Evolutionary conservation across 352 stramenopile genomes (phyloP).

Genomic region (Saprolegnia parasitica): DNA sequence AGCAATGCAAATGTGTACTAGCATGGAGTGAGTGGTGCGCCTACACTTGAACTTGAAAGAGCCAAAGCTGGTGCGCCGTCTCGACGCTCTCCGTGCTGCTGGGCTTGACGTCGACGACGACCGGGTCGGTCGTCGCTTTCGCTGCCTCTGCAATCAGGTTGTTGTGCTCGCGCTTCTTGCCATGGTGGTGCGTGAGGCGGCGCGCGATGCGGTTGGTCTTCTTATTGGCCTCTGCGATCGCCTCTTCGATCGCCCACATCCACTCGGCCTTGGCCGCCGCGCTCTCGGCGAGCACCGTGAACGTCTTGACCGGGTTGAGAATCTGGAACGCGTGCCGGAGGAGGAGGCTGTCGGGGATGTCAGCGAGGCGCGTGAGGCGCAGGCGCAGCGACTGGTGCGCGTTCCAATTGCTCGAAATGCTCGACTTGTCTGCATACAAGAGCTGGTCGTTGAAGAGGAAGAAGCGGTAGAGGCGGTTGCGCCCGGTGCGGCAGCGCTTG

Average conservation of each 20-base stretch:
- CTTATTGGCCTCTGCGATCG: conserved; percentile 62
- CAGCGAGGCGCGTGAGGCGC: conserved; percentile 74
- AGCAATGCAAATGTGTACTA: neutral
- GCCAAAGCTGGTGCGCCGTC: conserved; percentile 12
- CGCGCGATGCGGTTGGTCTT: conserved; percentile 70
- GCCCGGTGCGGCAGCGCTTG: conserved; percentile 89
- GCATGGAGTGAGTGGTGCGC: neutral
- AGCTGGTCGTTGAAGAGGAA: conserved; percentile 87
- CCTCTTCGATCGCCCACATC: conserved; percentile 77
- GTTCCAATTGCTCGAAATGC: conserved; percentile 74
- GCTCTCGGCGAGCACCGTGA: conserved; percentile 73
- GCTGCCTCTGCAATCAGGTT: conserved; percentile 26
- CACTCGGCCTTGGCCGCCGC: conserved; percentile 64
- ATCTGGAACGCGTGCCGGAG: conserved; percentile 82
- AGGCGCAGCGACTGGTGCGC: conserved; percentile 80
- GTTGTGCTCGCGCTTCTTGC: conserved; percentile 22
- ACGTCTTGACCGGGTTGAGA: conserved; percentile 78
- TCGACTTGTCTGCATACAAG: conserved; percentile 67
- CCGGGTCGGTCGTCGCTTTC: neutral
- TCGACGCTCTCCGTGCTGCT: neutral
- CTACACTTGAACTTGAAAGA: conserved; percentile 24
- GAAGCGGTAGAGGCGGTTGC: conserved; percentile 81
- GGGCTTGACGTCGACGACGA: neutral
- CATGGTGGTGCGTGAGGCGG: conserved; percentile 45
- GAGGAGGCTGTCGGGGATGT: conserved; percentile 64